Evolutionary conservation across 2,329 filamentous ascomycete species (phyloP).

Genomic region (Beauveria sp.): DNA sequence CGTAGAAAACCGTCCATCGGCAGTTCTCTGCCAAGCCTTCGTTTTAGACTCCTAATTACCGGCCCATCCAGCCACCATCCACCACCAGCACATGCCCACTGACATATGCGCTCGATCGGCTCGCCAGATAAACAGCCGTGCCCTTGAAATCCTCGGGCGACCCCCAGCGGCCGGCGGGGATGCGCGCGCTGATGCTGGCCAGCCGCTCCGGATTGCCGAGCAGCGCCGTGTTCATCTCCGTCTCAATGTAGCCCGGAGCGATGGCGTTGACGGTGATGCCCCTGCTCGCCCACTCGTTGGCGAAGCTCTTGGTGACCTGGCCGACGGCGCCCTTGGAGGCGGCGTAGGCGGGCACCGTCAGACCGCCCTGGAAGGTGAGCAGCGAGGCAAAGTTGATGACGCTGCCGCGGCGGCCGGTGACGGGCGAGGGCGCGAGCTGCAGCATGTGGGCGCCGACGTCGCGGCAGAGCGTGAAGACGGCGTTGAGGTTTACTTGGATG

Average conservation of each 20-base stretch:
- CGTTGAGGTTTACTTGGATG: constrained; percentile 77
- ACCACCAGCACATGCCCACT: constrained; percentile 76
- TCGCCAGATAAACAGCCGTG: constrained; percentile 67
- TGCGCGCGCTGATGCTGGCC: constrained; percentile 67
- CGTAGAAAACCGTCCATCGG: neutral
- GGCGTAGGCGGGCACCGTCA: constrained; percentile 84
- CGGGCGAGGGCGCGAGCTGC: constrained; percentile 36
- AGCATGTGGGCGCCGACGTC: constrained; percentile 78
- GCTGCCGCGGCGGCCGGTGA: constrained; percentile 52
- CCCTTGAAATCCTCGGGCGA: constrained; percentile 83
- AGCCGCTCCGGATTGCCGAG: constrained; percentile 63
- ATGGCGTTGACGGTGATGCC: constrained; percentile 83
- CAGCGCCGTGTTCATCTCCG: constrained; percentile 88
- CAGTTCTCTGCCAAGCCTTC: neutral
- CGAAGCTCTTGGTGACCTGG: constrained; percentile 76
- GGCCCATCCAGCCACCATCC: constrained; percentile 89
- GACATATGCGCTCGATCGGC: constrained; percentile 70
- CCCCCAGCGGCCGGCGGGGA: constrained; percentile 80
- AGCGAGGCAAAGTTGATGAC: constrained; percentile 84
- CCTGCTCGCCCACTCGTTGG: constrained; percentile 77
- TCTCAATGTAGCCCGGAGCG: constrained; percentile 82
- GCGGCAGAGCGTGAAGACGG: constrained; percentile 71
- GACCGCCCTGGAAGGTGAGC: constrained; percentile 75
- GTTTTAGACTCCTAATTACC: constrained; percentile 36
- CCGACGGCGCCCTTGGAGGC: constrained; percentile 79